Evolutionary conservation across 768 basidiomycete species (phyloP).

Genomic region (Hygrophoropsis aurantiaca): DNA sequence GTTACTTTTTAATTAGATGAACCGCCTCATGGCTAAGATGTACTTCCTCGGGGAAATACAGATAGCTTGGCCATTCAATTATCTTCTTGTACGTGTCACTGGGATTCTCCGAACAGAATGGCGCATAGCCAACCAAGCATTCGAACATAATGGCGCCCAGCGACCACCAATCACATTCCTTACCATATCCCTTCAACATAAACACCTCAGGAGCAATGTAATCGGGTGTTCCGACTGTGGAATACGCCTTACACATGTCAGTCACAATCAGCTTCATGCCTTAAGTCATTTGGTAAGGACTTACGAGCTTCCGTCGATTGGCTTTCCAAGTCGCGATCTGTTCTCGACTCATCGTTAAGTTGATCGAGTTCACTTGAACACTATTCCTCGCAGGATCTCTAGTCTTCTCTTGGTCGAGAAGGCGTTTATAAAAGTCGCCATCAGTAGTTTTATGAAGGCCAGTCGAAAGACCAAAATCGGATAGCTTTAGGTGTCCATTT

Average conservation of each 20-base stretch:
- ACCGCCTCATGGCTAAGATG: constrained; percentile 91
- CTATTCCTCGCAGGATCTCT: constrained; percentile 78
- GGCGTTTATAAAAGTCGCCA: constrained; percentile 88
- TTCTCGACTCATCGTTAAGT: constrained; percentile 94
- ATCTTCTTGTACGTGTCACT: constrained; percentile 99
- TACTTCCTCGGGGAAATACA: constrained; percentile 94
- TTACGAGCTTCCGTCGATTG: constrained; percentile 90
- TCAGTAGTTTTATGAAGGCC: constrained; percentile 97
- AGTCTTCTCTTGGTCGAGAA: constrained; percentile 77
- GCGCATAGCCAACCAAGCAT: constrained; percentile 96
- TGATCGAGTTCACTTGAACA: constrained; percentile 96
- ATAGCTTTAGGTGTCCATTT: constrained; percentile 94
- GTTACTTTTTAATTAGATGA: constrained; percentile 82
- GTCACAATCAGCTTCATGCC: constrained; percentile 6
- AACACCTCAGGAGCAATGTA: constrained; percentile 98
- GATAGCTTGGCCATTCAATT: constrained; percentile 89
- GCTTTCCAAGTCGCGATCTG: constrained; percentile 99
- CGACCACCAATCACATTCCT: constrained; percentile 99
- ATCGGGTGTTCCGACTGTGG: constrained; percentile 60
- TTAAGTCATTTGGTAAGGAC: constrained; percentile 13
- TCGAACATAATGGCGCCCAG: constrained; percentile 99
- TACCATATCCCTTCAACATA: constrained; percentile 94
- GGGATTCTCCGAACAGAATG: constrained; percentile 96
- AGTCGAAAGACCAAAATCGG: constrained; percentile 97
- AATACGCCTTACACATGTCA: constrained; percentile 70